Conservation (phyloP, 768 basidiomycete species). For the Suillus clintonianus region DNA sequence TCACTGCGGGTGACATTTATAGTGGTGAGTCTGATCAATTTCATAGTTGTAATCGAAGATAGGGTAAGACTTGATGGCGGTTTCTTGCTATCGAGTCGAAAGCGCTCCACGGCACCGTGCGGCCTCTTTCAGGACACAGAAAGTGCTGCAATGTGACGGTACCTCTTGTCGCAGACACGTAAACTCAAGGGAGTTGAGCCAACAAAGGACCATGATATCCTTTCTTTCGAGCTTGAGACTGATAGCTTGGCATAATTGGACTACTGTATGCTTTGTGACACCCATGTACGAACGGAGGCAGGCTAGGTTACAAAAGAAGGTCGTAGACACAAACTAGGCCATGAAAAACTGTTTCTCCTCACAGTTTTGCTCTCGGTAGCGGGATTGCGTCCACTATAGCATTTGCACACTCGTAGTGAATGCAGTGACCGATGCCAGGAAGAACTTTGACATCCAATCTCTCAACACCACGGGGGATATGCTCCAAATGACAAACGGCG, state of each 20-base stretch:
- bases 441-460: constrained; percentile 2
- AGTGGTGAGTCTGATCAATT: neutral
- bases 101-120: neutral
- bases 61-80: neutral
- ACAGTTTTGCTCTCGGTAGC: neutral
- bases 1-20: neutral
- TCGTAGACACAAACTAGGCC: neutral
- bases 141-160: neutral
- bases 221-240: neutral
- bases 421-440: constrained; percentile 21
- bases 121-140: neutral
- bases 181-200: neutral
- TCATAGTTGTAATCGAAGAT: neutral
- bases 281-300: neutral
- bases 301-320: neutral
- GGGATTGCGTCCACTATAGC: constrained; percentile 13
- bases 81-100: neutral
- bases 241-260: neutral
- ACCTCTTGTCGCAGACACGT: neutral
- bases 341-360: neutral
- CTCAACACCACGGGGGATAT: constrained; percentile 8
- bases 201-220: neutral
- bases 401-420: constrained; percentile 27
- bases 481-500: neutral
- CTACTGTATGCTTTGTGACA: neutral